Percentiles rank a stretch among this genome's conserved stretches.
These are phyloP conservation scores for Wickerhamomyces hampshirensis DNA, from an alignment of 805 yeast species.

Conservation along the genomic window DNA sequence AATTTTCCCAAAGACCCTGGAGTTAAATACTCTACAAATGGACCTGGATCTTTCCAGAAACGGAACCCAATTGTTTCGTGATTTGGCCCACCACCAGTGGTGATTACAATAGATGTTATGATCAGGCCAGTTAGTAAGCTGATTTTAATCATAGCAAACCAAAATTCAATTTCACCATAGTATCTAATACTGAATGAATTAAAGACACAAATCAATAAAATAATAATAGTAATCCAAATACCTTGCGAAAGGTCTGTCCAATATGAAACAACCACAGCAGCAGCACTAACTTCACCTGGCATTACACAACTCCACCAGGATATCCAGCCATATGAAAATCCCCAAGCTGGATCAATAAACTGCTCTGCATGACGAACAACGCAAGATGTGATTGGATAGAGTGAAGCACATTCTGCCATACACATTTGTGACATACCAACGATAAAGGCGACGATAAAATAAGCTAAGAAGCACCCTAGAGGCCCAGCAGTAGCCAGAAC, in stretches of 20 bases:
- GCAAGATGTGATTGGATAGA: slow-evolving; percentile 35
- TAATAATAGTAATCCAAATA: slow-evolving; percentile 40
- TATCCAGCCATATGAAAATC: slow-evolving; percentile 44
- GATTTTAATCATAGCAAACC: slow-evolving; percentile 56
- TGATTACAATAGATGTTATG: slow-evolving; percentile 47
- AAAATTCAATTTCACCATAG: slow-evolving; percentile 51
- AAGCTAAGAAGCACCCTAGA: slow-evolving; percentile 32
- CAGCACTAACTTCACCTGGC: slow-evolving; percentile 42
- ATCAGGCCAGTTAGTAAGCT: slow-evolving; percentile 57
- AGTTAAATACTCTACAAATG: slow-evolving; percentile 25
- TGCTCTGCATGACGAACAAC: slow-evolving; percentile 33
- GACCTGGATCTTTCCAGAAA: slow-evolving; percentile 31
- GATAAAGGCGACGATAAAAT: slow-evolving; percentile 30
- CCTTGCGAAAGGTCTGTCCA: slow-evolving; percentile 43
- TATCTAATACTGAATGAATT: slow-evolving; percentile 34
- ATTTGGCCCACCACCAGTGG: slow-evolving; percentile 60
- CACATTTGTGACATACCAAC: slow-evolving; percentile 36
- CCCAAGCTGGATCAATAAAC: slow-evolving; percentile 40
- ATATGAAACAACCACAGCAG: slow-evolving; percentile 41
- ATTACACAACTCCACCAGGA: slow-evolving; percentile 35
- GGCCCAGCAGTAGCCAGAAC: slow-evolving; percentile 33
- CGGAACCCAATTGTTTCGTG: slow-evolving; percentile 31
- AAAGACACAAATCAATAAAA: slow-evolving; percentile 29
- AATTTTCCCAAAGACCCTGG: slow-evolving; percentile 48
- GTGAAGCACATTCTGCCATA: slow-evolving; percentile 34